phyloP scores from a whole-genome alignment of 495 filamentous ascomycete genomes.

The Trichoderma gamsii region DNA sequence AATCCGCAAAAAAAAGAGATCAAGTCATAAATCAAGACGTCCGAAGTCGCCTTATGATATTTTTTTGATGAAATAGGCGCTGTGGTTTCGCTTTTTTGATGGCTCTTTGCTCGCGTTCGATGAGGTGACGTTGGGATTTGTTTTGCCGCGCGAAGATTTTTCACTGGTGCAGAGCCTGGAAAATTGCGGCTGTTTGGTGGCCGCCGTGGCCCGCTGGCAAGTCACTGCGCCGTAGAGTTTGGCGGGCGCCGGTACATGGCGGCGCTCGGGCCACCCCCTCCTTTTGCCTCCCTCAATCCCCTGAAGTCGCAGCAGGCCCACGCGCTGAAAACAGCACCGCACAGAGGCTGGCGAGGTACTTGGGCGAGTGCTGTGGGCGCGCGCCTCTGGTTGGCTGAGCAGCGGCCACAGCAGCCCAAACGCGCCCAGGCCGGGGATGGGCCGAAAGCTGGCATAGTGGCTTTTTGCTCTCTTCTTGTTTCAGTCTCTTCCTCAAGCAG shows the following conservation, averaged over 20 bases:
- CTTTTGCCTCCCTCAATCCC: conserved; percentile 15
- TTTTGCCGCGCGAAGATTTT: conserved; percentile 40
- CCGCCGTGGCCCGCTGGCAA: conserved; percentile 19
- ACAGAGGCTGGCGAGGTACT: background rate
- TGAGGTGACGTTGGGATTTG: conserved; percentile 61
- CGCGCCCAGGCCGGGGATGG: conserved; percentile 6
- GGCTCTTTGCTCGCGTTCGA: conserved; percentile 46
- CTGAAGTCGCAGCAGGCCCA: conserved; percentile 17
- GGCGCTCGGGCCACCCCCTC: conserved; percentile 16
- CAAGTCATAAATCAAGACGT: conserved; percentile 45
- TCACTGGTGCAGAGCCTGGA: conserved; percentile 23
- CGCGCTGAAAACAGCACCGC: conserved; percentile 14
- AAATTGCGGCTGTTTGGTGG: conserved; percentile 13
- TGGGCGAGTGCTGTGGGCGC: background rate
- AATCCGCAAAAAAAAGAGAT: conserved; percentile 40
- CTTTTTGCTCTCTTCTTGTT: background rate
- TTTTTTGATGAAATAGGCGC: conserved; percentile 40
- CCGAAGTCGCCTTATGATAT: conserved; percentile 52
- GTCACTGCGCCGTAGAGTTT: conserved; percentile 18
- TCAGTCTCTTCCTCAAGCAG: background rate
- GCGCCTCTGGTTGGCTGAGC: conserved; percentile 10
- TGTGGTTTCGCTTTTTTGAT: conserved; percentile 46
- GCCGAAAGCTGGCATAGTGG: background rate
- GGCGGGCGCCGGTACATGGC: conserved; percentile 10
- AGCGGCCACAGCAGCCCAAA: conserved; percentile 3